Evolutionary conservation across 176 grass and related monocot species (phyloP), one percentile per base, ranked within the genome.

Genomic region (Musa acuminata): DNA sequence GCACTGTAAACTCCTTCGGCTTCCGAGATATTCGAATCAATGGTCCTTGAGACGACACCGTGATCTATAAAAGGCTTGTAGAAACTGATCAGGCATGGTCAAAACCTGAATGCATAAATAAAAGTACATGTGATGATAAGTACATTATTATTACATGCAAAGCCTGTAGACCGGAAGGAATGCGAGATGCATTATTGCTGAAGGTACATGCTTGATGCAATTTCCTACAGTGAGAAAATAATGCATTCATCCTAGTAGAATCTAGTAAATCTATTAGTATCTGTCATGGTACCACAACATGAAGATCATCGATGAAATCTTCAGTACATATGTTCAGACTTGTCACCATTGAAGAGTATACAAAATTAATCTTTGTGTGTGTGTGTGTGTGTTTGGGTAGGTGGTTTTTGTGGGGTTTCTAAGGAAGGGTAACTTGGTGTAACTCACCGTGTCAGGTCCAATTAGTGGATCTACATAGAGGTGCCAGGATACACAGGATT

Each of bases 391-490:
- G 35, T 43, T 43, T 43, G 35, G 35, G 35, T 43, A 43, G 35
- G 35, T 43, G 35, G 35, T 43, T 43, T 43, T 43, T 43, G 35
- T 43, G 35, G 35, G 4, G 4, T 43, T 6, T 43, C 35, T 43
- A 6, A 6, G 4, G 35, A 43, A 43, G 35, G 35, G 35, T 11
- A 68, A 52, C 13, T 67, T 19, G 8, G 10, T n/a, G 17, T 79
- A 78, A 84, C 79, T 83, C 49, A 99, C 96, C 11, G 96, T 87
- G 75, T 99, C 91, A 74, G 96, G 96, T 85, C 96, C 96, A 49
- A 99, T 95, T 66, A 99, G 91, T 79, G 91, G 89, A 77, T 94
- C 96, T 49, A 99, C 88, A 54, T 99, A 99, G 67, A 95, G 82
- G 91, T 99, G 77, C 91, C 91, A 11, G 84, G 57, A 60, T 99